phyloP scores from a whole-genome alignment of 352 stramenopile genomes.

The Phytophthora pistaciae region DNA sequence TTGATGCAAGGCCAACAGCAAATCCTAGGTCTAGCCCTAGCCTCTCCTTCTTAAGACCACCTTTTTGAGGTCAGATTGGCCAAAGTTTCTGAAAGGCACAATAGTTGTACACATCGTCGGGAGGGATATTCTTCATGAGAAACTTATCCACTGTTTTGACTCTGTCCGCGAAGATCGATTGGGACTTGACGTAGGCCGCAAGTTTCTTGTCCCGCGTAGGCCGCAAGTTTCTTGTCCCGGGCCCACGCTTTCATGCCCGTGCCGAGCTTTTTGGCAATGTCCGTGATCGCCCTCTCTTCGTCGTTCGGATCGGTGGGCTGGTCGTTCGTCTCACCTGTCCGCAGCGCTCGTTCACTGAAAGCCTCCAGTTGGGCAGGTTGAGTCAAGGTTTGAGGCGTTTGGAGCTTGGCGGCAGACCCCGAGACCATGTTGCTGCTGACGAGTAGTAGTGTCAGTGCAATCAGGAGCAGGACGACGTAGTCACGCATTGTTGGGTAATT shows the following conservation, averaged over 20 bases:
- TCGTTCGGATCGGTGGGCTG: neutral
- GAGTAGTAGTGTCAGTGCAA: no score
- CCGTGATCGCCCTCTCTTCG: neutral
- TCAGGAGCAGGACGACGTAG: no score
- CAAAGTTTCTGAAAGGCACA: no score
- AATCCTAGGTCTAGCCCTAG: no score
- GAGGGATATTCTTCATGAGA: neutral
- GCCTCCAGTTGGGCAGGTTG: no score
- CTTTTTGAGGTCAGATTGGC: no score
- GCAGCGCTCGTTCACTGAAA: neutral
- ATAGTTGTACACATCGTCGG: neutral
- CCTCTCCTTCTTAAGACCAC: no score
- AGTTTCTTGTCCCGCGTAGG: neutral
- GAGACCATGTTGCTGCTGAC: no score
- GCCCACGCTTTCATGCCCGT: neutral
- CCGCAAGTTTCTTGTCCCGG: neutral
- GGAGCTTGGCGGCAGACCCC: no score
- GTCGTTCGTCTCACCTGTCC: neutral
- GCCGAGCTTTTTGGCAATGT: neutral
- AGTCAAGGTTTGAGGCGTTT: no score
- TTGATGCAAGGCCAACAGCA: no score
- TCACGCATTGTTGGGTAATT: no score
- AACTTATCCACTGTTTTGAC: neutral
- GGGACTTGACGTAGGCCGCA: neutral
- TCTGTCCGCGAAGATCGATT: neutral